Conservation (phyloP, 2,329 filamentous ascomycete species). For the Neonectria ditissima region DNA sequence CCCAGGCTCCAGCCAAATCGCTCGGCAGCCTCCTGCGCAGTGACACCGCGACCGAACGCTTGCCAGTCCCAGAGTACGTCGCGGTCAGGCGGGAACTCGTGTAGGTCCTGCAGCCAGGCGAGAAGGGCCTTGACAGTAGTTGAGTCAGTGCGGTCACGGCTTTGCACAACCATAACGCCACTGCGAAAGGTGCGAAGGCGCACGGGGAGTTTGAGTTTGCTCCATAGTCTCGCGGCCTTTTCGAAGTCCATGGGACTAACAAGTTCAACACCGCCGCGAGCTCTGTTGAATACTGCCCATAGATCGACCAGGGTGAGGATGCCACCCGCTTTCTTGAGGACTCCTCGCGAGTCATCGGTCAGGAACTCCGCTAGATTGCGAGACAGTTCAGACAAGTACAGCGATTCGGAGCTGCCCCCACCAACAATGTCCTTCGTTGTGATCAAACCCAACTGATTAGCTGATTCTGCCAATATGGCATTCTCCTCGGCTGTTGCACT, state of each 20-base stretch:
- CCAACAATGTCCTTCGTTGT: slow-evolving; percentile 95
- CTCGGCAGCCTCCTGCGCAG: slow-evolving; percentile 88
- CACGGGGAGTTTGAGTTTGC: slow-evolving; percentile 86
- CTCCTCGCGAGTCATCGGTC: slow-evolving; percentile 83
- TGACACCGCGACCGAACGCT: slow-evolving; percentile 84
- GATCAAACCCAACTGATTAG: slow-evolving; percentile 84
- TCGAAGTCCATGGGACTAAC: slow-evolving; percentile 93
- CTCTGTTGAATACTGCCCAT: slow-evolving; percentile 95
- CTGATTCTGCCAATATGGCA: slow-evolving; percentile 81
- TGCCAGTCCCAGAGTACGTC: slow-evolving; percentile 81
- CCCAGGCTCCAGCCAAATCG: slow-evolving; percentile 97
- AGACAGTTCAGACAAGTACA: slow-evolving; percentile 90
- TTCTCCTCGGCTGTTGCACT: slow-evolving; percentile 76
- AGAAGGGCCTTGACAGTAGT: slow-evolving; percentile 84
- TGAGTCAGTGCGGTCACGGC: slow-evolving; percentile 88
- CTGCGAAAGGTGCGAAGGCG: slow-evolving; percentile 90
- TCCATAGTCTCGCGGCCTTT: slow-evolving; percentile 89
- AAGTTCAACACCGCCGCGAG: slow-evolving; percentile 91
- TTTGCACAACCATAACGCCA: slow-evolving; percentile 93
- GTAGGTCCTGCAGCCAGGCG: slow-evolving; percentile 81
- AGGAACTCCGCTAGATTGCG: slow-evolving; percentile 89
- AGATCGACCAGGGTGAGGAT: slow-evolving; percentile 92
- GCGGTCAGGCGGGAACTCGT: slow-evolving; percentile 72
- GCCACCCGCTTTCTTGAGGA: slow-evolving; percentile 83
- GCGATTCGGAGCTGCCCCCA: slow-evolving; percentile 78